Evolutionary conservation across 2,329 filamentous ascomycete genomes (phyloP).

Genomic region (Ceratocystis eucalypticola): DNA sequence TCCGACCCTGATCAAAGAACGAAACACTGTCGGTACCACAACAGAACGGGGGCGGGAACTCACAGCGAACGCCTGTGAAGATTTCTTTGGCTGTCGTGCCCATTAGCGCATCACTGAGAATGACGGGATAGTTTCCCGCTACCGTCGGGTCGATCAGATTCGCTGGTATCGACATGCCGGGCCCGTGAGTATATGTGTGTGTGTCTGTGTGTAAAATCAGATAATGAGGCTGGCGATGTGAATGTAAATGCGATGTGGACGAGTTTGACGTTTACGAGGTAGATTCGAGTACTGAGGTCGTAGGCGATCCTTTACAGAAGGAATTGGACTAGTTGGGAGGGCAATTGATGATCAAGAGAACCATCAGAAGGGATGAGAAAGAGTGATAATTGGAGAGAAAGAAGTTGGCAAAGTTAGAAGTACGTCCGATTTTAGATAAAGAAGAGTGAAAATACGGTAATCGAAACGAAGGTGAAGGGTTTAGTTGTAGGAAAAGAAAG

Average conservation of each 20-base stretch:
- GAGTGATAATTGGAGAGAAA: background rate
- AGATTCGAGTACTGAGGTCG: background rate
- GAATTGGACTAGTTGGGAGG: constrained; percentile 4
- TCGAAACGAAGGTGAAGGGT: background rate
- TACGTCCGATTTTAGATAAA: background rate
- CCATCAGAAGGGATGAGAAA: background rate
- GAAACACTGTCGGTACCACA: background rate
- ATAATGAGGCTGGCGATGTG: background rate
- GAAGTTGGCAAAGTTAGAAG: background rate
- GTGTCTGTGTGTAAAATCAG: background rate
- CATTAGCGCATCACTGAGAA: constrained; percentile 48
- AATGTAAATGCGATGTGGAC: background rate
- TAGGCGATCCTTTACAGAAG: constrained; percentile 1
- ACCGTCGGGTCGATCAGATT: constrained; percentile 44
- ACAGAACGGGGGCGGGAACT: constrained; percentile 10
- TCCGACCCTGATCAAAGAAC: background rate
- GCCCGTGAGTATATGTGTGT: background rate
- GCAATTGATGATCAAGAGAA: background rate
- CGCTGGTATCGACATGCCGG: constrained; percentile 11
- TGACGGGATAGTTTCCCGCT: constrained; percentile 47
- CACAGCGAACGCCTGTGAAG: constrained; percentile 48
- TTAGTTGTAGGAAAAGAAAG: background rate
- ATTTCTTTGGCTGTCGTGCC: constrained; percentile 43
- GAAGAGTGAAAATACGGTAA: background rate
- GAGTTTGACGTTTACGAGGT: background rate